Evolutionary conservation across 1,139 yeast genomes (phyloP), one percentile per base, ranked within the genome.

Genomic region (Protomyces inouyei): DNA sequence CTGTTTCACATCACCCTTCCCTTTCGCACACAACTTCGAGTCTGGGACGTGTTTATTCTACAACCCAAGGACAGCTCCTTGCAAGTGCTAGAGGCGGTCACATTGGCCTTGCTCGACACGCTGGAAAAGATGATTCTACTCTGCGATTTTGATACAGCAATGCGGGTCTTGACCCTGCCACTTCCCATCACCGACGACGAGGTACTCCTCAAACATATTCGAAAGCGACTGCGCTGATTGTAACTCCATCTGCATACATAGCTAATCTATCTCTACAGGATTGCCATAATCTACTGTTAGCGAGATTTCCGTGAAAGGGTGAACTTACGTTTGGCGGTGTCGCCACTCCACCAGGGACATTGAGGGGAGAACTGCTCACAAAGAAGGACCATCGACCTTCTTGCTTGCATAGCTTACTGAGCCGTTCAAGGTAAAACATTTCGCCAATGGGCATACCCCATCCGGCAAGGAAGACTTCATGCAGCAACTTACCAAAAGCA

Each of bases 371-470:
- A 32, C 73, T 70, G 16, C 72, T 66, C 48, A 74, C 64, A 66
- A 74, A 72, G 68, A 74, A 74, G 8, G 70, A 63, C 67, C 69
- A 74, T 37, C 73, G 64, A 25, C 67, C 67, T 28, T 66, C 66
- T 48, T 61, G 59, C 38, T 67, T 60, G 64, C 75, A 73, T 5
- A 64, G 25, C 59, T 66, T 67, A 23, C 73, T 67, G 48, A 74
- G 61, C 3, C 65, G 65, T 43, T 73, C 74, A 4, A 74, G 69
- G 56, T 74, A 70, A 60, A 70, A 72, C 52, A 74, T 60, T 59
- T 72, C 73, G 2, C 73, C 73, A 21, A 71, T 70, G 23, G 72
- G 72, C 61, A 71, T 65, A n/a, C 73, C 73, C 73, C 73, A 71
- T 6, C 73, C 71, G 1, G 73, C 71, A 32, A 71, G 64, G 14